These are phyloP conservation scores for Eimeria sp. DNA, from an alignment of 169 alveolate species.

Conservation along the genomic window DNA sequence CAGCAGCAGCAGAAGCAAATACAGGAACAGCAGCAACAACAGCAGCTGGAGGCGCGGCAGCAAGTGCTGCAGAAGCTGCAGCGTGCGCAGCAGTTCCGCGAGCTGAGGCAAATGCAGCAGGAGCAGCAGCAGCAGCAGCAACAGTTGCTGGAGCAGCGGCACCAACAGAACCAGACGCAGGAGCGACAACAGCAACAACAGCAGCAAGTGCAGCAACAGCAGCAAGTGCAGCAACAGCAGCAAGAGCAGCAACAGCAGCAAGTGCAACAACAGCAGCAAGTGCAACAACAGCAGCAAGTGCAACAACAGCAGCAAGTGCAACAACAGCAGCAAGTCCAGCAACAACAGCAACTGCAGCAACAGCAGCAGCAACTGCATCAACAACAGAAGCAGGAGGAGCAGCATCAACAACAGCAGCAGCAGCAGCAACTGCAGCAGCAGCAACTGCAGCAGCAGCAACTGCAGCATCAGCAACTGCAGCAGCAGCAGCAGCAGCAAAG, in stretches of 20 bases:
- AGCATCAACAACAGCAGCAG: background rate
- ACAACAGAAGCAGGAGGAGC: background rate
- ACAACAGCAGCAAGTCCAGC: background rate
- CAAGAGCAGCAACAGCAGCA: background rate
- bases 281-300: background rate
- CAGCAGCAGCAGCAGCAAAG: slow-evolving; percentile 6
- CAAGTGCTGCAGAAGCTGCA: too few species aligned
- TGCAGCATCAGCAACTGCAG: slow-evolving; percentile 2
- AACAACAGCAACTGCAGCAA: background rate
- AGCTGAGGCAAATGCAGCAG: slow-evolving; percentile 14
- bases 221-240: slow-evolving; percentile 5
- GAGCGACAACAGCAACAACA: background rate
- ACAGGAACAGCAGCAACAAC: background rate
- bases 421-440: background rate
- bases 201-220: background rate
- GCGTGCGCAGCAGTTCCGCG: too few species aligned
- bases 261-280: background rate
- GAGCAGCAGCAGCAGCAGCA: slow-evolving; percentile 2
- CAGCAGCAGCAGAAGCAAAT: slow-evolving; percentile 1
- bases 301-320: slow-evolving; percentile 13
- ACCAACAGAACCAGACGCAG: background rate
- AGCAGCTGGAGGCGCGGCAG: too few species aligned
- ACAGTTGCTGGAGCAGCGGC: background rate
- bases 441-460: background rate
- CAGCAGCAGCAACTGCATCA: background rate